These are phyloP conservation scores for Bryoerythrophyllum caledonicum DNA, from an alignment of 225 moss, liverwort and hornwort genomes.

Conservation along the genomic window DNA sequence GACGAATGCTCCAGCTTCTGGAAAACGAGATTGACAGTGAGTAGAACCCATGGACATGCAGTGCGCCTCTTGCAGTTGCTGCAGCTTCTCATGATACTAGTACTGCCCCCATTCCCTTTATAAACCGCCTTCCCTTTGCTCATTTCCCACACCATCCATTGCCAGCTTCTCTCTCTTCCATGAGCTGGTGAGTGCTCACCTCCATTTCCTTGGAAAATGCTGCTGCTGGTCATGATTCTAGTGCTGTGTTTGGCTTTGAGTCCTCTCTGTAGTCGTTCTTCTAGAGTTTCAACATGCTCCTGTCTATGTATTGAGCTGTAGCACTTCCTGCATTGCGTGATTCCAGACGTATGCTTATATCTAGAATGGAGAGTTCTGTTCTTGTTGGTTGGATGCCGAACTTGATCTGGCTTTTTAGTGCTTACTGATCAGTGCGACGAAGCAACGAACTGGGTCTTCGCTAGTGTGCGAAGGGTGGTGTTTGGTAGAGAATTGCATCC, in stretches of 20 bases:
- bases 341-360: not conserved
- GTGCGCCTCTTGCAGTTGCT: slow-evolving; percentile 19
- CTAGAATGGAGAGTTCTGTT: not conserved
- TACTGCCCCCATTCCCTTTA: slow-evolving; percentile 10
- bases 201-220: not conserved
- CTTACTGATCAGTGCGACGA: not conserved
- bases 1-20: not conserved
- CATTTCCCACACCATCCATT: slow-evolving; percentile 13
- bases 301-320: no score
- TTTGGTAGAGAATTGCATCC: no score
- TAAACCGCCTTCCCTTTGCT: slow-evolving; percentile 3
- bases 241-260: not conserved
- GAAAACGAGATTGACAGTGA: not conserved
- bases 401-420: no score
- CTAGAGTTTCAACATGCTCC: not conserved
- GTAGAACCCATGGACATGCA: not conserved
- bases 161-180: not conserved
- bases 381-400: not conserved
- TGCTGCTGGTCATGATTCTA: not conserved
- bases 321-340: not conserved
- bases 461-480: no score
- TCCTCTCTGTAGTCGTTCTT: not conserved
- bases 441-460: not conserved
- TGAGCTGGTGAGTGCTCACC: no score
- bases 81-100: not conserved